These are phyloP conservation scores for Flammula alnicola DNA, from an alignment of 1,284 basidiomycete genomes.

Conservation along the genomic window DNA sequence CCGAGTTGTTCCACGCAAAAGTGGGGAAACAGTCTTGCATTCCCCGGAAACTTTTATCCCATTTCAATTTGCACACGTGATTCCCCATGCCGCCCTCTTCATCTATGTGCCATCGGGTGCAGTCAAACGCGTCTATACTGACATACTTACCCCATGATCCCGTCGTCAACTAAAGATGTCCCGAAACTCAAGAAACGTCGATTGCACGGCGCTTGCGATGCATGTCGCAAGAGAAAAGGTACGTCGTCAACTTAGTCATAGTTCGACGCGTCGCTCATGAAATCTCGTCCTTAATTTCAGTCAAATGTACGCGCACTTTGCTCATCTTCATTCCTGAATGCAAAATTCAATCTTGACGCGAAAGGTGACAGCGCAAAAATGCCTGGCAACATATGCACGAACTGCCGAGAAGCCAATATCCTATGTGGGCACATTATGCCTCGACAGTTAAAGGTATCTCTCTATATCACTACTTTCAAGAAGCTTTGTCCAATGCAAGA, in stretches of 20 bases:
- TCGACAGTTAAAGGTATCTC: slow-evolving; percentile 52
- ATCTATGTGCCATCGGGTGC: background rate
- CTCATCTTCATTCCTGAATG: background rate
- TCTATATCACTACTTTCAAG: background rate
- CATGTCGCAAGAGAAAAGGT: slow-evolving; percentile 43
- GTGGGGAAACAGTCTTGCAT: too few relatives aligned
- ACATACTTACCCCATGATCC: background rate
- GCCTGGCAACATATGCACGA: slow-evolving; percentile 64
- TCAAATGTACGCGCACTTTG: slow-evolving; percentile 32
- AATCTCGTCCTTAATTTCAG: slow-evolving; percentile 20
- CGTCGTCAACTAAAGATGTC: background rate
- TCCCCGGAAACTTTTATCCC: slow-evolving; percentile 1
- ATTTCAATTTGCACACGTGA: slow-evolving; percentile 10
- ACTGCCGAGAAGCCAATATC: slow-evolving; percentile 64
- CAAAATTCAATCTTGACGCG: background rate
- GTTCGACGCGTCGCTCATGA: slow-evolving; percentile 1
- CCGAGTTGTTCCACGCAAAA: too few relatives aligned
- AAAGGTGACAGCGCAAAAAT: slow-evolving; percentile 57
- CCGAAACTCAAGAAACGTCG: slow-evolving; percentile 31
- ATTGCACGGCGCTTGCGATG: slow-evolving; percentile 42
- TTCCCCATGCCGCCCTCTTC: slow-evolving; percentile 4
- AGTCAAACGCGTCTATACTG: too few relatives aligned
- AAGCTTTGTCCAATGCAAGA: slow-evolving; percentile 28
- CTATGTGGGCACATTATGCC: slow-evolving; percentile 62
- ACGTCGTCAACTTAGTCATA: slow-evolving; percentile 7